These are phyloP conservation scores for Dothideomycetidae sp. DNA, from an alignment of 2,329 filamentous ascomycete genomes.

Conservation along the genomic window DNA sequence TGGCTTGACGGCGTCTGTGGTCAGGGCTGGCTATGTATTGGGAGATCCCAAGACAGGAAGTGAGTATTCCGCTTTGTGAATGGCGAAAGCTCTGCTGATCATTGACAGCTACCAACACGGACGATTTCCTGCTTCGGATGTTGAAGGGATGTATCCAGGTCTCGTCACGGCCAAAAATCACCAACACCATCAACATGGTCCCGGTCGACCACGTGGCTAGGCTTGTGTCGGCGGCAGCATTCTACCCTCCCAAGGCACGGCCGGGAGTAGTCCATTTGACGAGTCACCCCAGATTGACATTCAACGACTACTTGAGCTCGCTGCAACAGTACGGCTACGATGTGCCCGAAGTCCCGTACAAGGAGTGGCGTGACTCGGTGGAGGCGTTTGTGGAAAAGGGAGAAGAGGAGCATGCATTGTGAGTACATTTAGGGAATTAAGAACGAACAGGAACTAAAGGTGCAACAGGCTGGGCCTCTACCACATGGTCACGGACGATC, in stretches of 20 bases:
- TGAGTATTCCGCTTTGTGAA: slow-evolving; percentile 13
- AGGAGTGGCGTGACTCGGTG: slow-evolving; percentile 53
- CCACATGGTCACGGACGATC: slow-evolving; percentile 55
- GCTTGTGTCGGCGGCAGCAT: slow-evolving; percentile 60
- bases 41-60: slow-evolving; percentile 55
- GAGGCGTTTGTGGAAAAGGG: slow-evolving; percentile 52
- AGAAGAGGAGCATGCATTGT: slow-evolving; percentile 55
- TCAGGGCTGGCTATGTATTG: slow-evolving; percentile 74
- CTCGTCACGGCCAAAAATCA: slow-evolving; percentile 54
- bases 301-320: slow-evolving; percentile 61
- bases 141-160: slow-evolving; percentile 80
- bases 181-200: slow-evolving; percentile 79
- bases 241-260: slow-evolving; percentile 44
- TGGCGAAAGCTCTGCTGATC: slow-evolving; percentile 4
- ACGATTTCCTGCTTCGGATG: slow-evolving; percentile 82
- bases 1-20: slow-evolving; percentile 59
- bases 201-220: slow-evolving; percentile 72
- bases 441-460: not conserved
- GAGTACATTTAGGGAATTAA: too few species aligned
- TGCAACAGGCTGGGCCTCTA: slow-evolving; percentile 49
- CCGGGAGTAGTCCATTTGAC: slow-evolving; percentile 63
- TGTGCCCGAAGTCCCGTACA: slow-evolving; percentile 52
- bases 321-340: slow-evolving; percentile 61
- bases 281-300: slow-evolving; percentile 59
- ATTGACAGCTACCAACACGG: slow-evolving; percentile 49